phyloP scores from a whole-genome alignment of 306 rosid species.

The Prunus dulcis region DNA sequence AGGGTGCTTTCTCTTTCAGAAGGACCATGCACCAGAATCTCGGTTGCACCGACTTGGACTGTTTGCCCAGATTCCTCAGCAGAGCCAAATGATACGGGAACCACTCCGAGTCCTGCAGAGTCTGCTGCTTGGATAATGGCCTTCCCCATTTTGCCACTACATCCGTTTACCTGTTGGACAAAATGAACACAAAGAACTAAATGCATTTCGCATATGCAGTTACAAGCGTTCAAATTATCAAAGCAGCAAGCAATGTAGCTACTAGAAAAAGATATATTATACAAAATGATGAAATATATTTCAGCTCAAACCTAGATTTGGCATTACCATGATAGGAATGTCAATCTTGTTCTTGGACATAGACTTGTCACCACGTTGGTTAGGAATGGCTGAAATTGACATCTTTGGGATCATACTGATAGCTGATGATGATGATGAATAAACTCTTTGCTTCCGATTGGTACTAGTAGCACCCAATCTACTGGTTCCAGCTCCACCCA shows the following conservation, averaged over 20 bases:
- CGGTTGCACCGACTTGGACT: slow-evolving; percentile 54
- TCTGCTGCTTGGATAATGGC: slow-evolving; percentile 79
- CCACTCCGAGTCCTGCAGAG: slow-evolving; percentile 75
- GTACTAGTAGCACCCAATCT: neutral
- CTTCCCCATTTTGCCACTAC: slow-evolving; percentile 88
- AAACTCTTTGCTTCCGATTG: neutral
- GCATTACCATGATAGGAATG: slow-evolving; percentile 9
- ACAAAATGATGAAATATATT: too few relatives aligned
- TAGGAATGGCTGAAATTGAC: slow-evolving; percentile 1
- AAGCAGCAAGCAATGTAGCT: neutral
- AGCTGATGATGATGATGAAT: neutral
- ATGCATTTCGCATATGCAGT: neutral
- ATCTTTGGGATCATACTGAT: neutral
- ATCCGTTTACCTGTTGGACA: slow-evolving; percentile 66
- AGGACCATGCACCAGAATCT: slow-evolving; percentile 76
- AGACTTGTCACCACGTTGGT: neutral
- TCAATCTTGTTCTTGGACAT: neutral
- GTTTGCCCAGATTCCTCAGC: slow-evolving; percentile 61
- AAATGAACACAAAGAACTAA: slow-evolving; percentile 8
- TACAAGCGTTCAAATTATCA: neutral
- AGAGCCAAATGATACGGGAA: slow-evolving; percentile 80
- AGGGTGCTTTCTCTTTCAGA: slow-evolving; percentile 65
- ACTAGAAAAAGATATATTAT: neutral
- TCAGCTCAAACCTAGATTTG: too few relatives aligned
- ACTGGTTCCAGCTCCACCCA: neutral